Base-by-base conservation (phyloP, 2,329 filamentous ascomycete species). In the Ophiostoma sp. region DNA sequence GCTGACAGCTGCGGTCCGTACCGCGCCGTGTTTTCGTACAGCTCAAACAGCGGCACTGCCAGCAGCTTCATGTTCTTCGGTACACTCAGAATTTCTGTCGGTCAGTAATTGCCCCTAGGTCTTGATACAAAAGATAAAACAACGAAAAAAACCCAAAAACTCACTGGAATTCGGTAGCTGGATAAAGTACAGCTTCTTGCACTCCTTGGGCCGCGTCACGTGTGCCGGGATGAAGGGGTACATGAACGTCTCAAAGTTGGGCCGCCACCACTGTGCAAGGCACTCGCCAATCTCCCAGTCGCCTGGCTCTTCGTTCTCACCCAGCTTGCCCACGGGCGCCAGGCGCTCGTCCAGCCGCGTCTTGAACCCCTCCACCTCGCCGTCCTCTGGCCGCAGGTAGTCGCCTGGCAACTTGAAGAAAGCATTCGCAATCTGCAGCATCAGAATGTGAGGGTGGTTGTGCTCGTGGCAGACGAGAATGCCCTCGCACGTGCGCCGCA, bases 11-110 rank as follows among this genome's bases (percentile, higher is more conserved):
- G 95, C 4, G 95, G 95, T 0, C 95, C 95, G 78, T 99, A 99
- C 72, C 95, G 86, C 15, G 90, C 91, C 0, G 93, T 97, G 80
- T 99, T 99, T 77, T 99, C 95, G 83, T 99, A 99, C 54, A 99
- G 88, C 81, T 99, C 95, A 80, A 98, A 98, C 0, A 99, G 85
- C 0, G 95, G 95, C 1, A 99, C 95, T 1, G 95, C 95, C 57
- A 99, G 89, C 33, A 99, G 88, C 79, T 99, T 99, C 95, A 99
- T 98, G 81, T 99, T 99, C 83, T 99, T 99, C 0, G 95, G 95
- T 10, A 99, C 95, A 76, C 92, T 96, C 62, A 99, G 86, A 17
- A 98, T 91, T 82, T 97, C 93, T 96, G 78, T 35, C 70, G 8
- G 4, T 68, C 11, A 52, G 27, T 68, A 15, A 20, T 20, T 20